Conservation (phyloP, 768 basidiomycete genomes). For the Trametes villosa region DNA sequence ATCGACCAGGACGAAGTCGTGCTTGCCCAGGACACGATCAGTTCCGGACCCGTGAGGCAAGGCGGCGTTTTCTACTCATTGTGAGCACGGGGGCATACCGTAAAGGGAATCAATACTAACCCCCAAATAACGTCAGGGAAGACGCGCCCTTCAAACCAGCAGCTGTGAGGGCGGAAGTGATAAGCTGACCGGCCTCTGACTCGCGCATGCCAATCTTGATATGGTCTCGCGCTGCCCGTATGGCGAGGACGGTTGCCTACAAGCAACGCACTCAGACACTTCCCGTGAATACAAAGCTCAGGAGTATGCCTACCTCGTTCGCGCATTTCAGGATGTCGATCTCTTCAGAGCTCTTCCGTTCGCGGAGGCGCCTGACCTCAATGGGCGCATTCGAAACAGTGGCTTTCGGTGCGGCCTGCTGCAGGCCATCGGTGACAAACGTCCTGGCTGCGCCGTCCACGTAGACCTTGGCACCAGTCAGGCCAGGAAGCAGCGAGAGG, state of each 20-base stretch:
- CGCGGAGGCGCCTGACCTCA: conserved; percentile 63
- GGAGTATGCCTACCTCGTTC: conserved; percentile 61
- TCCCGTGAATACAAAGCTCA: background rate
- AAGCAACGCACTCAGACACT: background rate
- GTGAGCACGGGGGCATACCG: background rate
- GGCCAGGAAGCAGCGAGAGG: conserved; percentile 33
- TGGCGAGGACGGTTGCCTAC: conserved; percentile 78
- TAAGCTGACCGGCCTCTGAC: conserved; percentile 65
- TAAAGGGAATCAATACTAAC: conserved; percentile 41
- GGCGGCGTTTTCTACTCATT: conserved; percentile 74
- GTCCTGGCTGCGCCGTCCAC: conserved; percentile 64
- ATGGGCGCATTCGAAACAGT: conserved; percentile 53
- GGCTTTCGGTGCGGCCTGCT: conserved; percentile 44
- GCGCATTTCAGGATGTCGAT: conserved; percentile 73
- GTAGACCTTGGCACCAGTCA: conserved; percentile 47
- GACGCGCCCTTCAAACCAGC: conserved; percentile 64
- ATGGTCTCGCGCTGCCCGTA: conserved; percentile 62
- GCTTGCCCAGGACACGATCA: conserved; percentile 56
- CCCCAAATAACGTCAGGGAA: conserved; percentile 78
- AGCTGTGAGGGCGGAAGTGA: conserved; percentile 54
- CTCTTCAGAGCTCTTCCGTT: conserved; percentile 76
- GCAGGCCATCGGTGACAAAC: conserved; percentile 69
- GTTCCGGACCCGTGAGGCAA: conserved; percentile 84
- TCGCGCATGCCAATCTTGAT: conserved; percentile 78
- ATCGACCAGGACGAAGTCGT: conserved; percentile 79